Conservation (phyloP, 2,329 filamentous ascomycete genomes). For the Remersonia thermophila region DNA sequence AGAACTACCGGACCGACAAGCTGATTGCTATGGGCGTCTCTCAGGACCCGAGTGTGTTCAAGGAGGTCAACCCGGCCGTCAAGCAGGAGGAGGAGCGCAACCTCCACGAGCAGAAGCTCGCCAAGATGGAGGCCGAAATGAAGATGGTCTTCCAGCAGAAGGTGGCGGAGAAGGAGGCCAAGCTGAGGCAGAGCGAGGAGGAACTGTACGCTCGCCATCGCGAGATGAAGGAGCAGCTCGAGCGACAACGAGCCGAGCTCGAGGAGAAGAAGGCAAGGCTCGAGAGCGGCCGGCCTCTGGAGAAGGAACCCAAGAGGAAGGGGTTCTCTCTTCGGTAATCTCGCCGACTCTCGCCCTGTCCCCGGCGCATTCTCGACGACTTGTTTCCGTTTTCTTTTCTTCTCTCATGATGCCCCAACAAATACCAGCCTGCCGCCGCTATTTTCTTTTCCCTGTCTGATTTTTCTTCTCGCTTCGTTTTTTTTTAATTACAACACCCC, state of each 20-base stretch:
- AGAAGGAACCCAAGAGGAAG: conserved; percentile 98
- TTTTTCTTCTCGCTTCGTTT: conserved; percentile 27
- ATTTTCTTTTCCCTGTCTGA: conserved; percentile 37
- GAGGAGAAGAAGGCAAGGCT: conserved; percentile 97
- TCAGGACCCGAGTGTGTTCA: conserved; percentile 98
- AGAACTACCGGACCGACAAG: conserved; percentile 99
- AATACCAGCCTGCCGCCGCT: conserved; percentile 45
- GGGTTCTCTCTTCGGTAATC: conserved; percentile 93
- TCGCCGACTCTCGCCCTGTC: conserved; percentile 16
- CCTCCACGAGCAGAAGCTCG: conserved; percentile 97
- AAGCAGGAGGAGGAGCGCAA: conserved; percentile 99
- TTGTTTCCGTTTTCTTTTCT: conserved; percentile 32
- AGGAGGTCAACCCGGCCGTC: conserved; percentile 99
- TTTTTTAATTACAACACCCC: conserved; percentile 32
- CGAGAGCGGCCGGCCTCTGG: conserved; percentile 88
- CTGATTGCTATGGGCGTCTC: conserved; percentile 96
- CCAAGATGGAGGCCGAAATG: conserved; percentile 99
- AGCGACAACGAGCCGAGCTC: conserved; percentile 84
- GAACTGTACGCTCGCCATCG: conserved; percentile 95
- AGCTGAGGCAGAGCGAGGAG: conserved; percentile 98
- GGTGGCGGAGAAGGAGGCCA: conserved; percentile 98
- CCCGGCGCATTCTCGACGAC: conserved; percentile 21
- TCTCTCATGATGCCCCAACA: conserved; percentile 44
- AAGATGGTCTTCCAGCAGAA: conserved; percentile 99
- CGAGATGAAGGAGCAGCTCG: conserved; percentile 99